These are phyloP conservation scores for Lactarius psammicola DNA, from an alignment of 768 basidiomycete genomes.

Conservation along the genomic window DNA sequence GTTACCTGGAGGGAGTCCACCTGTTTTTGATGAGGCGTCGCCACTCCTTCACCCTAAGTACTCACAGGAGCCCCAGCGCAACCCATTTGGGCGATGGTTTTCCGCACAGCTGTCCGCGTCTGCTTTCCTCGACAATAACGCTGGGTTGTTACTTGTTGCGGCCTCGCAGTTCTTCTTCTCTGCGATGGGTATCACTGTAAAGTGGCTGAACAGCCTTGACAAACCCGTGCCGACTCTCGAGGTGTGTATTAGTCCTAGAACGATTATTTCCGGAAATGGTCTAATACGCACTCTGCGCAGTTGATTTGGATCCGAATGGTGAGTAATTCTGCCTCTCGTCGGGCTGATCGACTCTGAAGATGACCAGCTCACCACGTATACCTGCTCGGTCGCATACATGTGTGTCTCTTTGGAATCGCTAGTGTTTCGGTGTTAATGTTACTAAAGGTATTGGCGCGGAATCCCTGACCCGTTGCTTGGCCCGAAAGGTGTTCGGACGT, in stretches of 20 bases:
- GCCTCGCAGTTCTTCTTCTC: neutral
- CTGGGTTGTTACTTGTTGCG: neutral
- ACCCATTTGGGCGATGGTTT: neutral
- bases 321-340: neutral
- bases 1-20: neutral
- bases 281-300: neutral
- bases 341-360: neutral
- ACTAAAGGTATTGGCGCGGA: neutral
- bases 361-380: neutral
- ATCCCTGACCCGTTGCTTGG: neutral
- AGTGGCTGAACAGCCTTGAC: neutral
- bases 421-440: neutral
- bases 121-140: neutral
- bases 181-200: neutral
- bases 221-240: neutral
- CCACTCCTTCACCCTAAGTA: neutral
- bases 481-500: neutral
- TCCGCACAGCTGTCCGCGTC: neutral
- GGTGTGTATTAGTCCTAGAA: neutral
- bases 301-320: conserved; percentile 1
- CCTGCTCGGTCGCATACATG: neutral
- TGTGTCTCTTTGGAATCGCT: neutral
- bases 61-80: neutral
- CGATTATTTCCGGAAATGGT: neutral
- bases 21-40: neutral